These are phyloP conservation scores for Parachaetomium inaequale DNA, from an alignment of 495 filamentous ascomycete genomes.

Conservation along the genomic window DNA sequence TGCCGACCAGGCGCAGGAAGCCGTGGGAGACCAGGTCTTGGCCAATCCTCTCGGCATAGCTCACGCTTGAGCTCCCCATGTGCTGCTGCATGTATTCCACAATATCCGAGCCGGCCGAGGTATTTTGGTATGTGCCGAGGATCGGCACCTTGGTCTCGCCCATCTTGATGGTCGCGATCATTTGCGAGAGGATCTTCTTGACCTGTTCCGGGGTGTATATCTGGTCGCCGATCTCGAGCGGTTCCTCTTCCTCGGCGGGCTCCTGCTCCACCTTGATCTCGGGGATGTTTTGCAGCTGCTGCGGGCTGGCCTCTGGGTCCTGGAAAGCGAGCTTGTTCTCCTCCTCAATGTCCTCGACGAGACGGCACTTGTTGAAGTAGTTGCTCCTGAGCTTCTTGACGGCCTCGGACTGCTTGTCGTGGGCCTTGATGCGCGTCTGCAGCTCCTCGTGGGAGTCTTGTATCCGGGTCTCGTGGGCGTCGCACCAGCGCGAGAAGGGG, in stretches of 20 bases:
- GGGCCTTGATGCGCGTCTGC: constrained; percentile 79
- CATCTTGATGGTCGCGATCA: constrained; percentile 79
- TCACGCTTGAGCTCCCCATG: constrained; percentile 76
- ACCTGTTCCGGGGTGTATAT: constrained; percentile 77
- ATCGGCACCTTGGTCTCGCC: constrained; percentile 93
- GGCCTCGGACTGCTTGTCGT: constrained; percentile 84
- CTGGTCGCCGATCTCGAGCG: constrained; percentile 86
- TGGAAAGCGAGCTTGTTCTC: constrained; percentile 98
- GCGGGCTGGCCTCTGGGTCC: constrained; percentile 59
- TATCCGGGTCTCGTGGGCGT: constrained; percentile 84
- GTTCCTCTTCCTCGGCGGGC: constrained; percentile 61
- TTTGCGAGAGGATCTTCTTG: constrained; percentile 83
- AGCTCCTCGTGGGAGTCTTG: constrained; percentile 93
- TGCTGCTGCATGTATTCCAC: constrained; percentile 90
- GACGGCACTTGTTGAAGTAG: constrained; percentile 98
- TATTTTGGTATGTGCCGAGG: constrained; percentile 89
- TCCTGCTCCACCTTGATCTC: constrained; percentile 58
- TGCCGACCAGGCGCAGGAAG: constrained; percentile 86
- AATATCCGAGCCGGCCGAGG: constrained; percentile 84
- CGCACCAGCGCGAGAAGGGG: constrained; percentile 92
- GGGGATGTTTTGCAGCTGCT: constrained; percentile 47
- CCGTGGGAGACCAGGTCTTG: constrained; percentile 87
- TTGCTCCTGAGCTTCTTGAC: constrained; percentile 89
- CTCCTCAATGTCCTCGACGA: constrained; percentile 94
- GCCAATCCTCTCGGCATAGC: constrained; percentile 86